Evolutionary conservation across 2,329 filamentous ascomycete genomes (phyloP).

Genomic region (Graphilbum fragrans): DNA sequence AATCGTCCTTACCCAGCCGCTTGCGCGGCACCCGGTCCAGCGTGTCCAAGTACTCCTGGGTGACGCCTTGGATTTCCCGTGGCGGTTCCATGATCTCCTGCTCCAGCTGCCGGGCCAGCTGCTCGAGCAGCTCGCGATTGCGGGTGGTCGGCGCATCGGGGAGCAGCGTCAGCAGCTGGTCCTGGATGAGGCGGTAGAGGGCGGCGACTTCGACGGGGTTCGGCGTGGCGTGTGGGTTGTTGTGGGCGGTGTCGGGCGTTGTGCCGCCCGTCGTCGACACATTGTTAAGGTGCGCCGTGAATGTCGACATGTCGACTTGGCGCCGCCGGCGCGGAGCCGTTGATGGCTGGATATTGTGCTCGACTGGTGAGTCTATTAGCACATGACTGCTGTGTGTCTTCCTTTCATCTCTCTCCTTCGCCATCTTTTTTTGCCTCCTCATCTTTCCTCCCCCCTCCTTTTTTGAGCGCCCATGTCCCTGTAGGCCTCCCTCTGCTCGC

Average conservation of each 20-base stretch:
- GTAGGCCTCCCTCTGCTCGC: background rate
- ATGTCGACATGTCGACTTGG: conserved; percentile 52
- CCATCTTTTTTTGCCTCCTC: background rate
- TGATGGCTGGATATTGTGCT: conserved; percentile 46
- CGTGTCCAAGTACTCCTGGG: conserved; percentile 45
- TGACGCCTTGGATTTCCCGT: conserved; percentile 37
- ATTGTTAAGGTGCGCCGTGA: conserved; percentile 44
- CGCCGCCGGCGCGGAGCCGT: conserved; percentile 31
- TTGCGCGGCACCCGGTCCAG: conserved; percentile 46
- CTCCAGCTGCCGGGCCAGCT: conserved; percentile 35
- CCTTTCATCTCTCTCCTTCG: background rate
- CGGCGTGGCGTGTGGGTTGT: conserved; percentile 45
- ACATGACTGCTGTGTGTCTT: background rate
- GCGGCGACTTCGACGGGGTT: conserved; percentile 46
- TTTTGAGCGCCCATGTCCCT: background rate
- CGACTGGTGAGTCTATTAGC: conserved; percentile 32
- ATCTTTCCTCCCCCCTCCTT: background rate
- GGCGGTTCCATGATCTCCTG: conserved; percentile 40
- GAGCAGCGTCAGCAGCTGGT: conserved; percentile 42
- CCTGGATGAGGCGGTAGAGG: conserved; percentile 45
- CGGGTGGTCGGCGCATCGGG: conserved; percentile 32
- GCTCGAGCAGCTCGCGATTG: conserved; percentile 37
- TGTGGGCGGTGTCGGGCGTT: conserved; percentile 7
- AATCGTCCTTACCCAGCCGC: conserved; percentile 34
- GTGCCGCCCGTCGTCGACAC: conserved; percentile 26